phyloP scores from a whole-genome alignment of 495 filamentous ascomycete genomes.

The Penicillium herquei region DNA sequence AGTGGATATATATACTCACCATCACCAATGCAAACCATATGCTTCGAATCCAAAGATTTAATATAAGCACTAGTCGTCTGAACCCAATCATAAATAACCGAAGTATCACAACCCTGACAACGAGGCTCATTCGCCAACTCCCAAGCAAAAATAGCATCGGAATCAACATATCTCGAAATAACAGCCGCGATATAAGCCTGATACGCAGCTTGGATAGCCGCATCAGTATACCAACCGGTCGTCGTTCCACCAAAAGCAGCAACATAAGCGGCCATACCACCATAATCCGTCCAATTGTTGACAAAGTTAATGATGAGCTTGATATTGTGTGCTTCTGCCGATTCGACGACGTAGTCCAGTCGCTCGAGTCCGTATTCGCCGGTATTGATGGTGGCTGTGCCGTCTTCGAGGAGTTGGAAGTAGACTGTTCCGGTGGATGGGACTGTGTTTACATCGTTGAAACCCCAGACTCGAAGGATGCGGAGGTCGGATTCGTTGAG shows the following conservation, averaged over 20 bases:
- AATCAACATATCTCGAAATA: constrained; percentile 56
- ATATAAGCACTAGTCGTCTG: constrained; percentile 58
- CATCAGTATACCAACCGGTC: constrained; percentile 58
- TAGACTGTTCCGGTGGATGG: constrained; percentile 52
- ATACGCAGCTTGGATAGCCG: constrained; percentile 56
- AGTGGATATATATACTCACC: constrained; percentile 6
- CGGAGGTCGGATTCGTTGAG: constrained; percentile 56
- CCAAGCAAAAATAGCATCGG: constrained; percentile 65
- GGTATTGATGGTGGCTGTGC: constrained; percentile 62
- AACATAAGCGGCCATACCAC: constrained; percentile 64
- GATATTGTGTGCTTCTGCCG: constrained; percentile 54
- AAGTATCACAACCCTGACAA: constrained; percentile 59
- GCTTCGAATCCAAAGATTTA: constrained; percentile 59
- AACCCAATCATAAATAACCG: constrained; percentile 62
- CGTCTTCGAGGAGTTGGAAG: constrained; percentile 56
- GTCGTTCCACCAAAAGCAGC: constrained; percentile 57
- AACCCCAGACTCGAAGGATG: constrained; percentile 71
- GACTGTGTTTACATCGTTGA: constrained; percentile 58
- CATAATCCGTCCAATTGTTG: constrained; percentile 62
- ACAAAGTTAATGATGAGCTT: constrained; percentile 62
- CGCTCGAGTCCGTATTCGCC: constrained; percentile 63
- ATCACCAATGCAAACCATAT: constrained; percentile 70
- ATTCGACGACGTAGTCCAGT: constrained; percentile 64
- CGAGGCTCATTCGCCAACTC: constrained; percentile 71
- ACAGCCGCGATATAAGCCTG: constrained; percentile 61